Conservation (phyloP, 2,329 filamentous ascomycete genomes). For the Trichoderma breve region DNA sequence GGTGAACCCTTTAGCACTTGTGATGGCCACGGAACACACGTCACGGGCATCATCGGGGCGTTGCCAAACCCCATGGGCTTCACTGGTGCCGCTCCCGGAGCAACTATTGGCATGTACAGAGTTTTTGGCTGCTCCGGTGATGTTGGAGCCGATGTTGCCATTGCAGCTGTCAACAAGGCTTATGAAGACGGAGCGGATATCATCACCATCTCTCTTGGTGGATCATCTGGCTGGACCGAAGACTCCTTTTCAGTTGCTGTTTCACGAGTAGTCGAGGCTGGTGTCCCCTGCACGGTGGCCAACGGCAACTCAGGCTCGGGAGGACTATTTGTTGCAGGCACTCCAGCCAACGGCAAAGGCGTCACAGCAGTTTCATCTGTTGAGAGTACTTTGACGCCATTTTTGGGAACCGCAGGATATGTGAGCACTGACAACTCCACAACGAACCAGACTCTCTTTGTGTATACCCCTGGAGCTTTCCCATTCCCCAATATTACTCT, state of each 20-base stretch:
- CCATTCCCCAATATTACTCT: conserved; percentile 27
- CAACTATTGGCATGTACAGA: conserved; percentile 39
- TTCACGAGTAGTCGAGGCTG: conserved; percentile 41
- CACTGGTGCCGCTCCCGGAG: conserved; percentile 40
- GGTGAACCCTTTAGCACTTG: conserved; percentile 38
- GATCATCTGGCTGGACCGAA: conserved; percentile 30
- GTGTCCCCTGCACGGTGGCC: conserved; percentile 40
- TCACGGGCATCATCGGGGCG: conserved; percentile 46
- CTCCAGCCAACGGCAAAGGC: conserved; percentile 40
- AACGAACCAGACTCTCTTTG: neutral
- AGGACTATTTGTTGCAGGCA: conserved; percentile 41
- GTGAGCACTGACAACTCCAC: neutral
- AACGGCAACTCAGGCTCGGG: conserved; percentile 44
- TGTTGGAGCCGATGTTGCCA: conserved; percentile 37
- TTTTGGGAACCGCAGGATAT: conserved; percentile 15
- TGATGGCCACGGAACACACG: conserved; percentile 44
- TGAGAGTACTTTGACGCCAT: conserved; percentile 37
- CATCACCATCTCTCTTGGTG: conserved; percentile 38
- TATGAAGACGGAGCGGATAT: conserved; percentile 40
- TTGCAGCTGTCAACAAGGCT: conserved; percentile 39
- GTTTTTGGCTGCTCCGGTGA: conserved; percentile 35
- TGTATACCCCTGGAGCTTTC: neutral
- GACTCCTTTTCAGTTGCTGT: conserved; percentile 36
- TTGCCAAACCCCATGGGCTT: conserved; percentile 36
- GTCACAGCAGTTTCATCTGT: conserved; percentile 46